Conservation (phyloP, 768 basidiomycete species). For the Hydnomerulius pinastri region DNA sequence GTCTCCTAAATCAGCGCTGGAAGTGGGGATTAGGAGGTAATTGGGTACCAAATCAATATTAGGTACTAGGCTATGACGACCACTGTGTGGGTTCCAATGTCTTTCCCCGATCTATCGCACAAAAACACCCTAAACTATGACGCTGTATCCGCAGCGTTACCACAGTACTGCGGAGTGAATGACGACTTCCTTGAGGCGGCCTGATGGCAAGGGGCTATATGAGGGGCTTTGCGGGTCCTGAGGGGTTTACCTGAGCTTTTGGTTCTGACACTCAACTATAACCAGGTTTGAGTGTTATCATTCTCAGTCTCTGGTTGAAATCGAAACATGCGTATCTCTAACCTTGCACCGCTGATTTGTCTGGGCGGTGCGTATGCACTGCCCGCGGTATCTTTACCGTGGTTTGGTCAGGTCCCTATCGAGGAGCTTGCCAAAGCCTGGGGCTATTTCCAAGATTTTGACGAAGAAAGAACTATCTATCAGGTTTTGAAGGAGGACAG, state of each 20-base stretch:
- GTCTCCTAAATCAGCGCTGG: too few species aligned
- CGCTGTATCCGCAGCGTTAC: not conserved
- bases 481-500: slow-evolving; percentile 27
- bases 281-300: not conserved
- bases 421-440: slow-evolving; percentile 6
- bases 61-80: too few species aligned
- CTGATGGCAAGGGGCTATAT: slow-evolving; percentile 1
- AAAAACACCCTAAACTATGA: not conserved
- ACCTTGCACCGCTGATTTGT: slow-evolving; percentile 14
- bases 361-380: slow-evolving; percentile 16
- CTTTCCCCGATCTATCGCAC: not conserved
- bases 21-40: too few species aligned
- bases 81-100: too few species aligned
- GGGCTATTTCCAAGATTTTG: not conserved
- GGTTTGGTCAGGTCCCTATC: slow-evolving; percentile 24
- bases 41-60: too few species aligned
- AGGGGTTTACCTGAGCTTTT: not conserved
- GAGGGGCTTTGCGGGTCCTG: not conserved
- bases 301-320: not conserved
- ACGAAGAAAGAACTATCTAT: slow-evolving; percentile 28
- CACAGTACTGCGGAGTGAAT: slow-evolving; percentile 10
- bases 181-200: not conserved
- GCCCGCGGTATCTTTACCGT: slow-evolving; percentile 20
- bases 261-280: not conserved
- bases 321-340: slow-evolving; percentile 19